Conservation (phyloP, 148 eudicot genomes). For the Simmondsia chinensis region DNA sequence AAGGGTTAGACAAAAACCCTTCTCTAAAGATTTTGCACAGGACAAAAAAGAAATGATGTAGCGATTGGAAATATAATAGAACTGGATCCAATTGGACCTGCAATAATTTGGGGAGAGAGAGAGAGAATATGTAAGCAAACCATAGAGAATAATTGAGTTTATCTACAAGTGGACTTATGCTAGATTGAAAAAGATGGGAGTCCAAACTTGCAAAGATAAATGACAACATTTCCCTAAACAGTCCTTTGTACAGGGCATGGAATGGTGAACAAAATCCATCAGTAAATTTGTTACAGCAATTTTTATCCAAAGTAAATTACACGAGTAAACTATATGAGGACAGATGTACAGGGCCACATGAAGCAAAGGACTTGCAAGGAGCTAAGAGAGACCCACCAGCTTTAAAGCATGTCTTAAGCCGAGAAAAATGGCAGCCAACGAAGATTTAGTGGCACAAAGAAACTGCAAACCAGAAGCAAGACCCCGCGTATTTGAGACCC, state of each 20-base stretch:
- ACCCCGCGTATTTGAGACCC: slow-evolving; percentile 63
- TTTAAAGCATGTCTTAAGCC: slow-evolving; percentile 78
- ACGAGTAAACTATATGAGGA: too few relatives aligned
- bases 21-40: slow-evolving; percentile 75
- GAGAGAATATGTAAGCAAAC: slow-evolving; percentile 2
- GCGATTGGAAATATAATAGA: slow-evolving; percentile 50
- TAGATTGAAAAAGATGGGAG: too few relatives aligned
- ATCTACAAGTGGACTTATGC: too few relatives aligned
- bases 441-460: slow-evolving; percentile 59
- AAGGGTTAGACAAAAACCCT: slow-evolving; percentile 29
- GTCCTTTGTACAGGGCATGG: too few relatives aligned
- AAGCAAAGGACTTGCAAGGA: too few relatives aligned
- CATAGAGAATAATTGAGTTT: slow-evolving; percentile 1
- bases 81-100: slow-evolving; percentile 79
- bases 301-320: too few relatives aligned
- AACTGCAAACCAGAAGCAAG: slow-evolving; percentile 80
- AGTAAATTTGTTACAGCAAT: too few relatives aligned
- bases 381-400: too few relatives aligned
- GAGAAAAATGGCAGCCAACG: slow-evolving; percentile 44
- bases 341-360: too few relatives aligned
- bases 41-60: slow-evolving; percentile 93
- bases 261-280: too few relatives aligned
- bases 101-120: slow-evolving; percentile 4
- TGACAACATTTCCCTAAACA: too few relatives aligned
- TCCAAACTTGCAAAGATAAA: too few relatives aligned